phyloP scores from a whole-genome alignment of 441 rosid genomes.

The Flueggea neowawraea region DNA sequence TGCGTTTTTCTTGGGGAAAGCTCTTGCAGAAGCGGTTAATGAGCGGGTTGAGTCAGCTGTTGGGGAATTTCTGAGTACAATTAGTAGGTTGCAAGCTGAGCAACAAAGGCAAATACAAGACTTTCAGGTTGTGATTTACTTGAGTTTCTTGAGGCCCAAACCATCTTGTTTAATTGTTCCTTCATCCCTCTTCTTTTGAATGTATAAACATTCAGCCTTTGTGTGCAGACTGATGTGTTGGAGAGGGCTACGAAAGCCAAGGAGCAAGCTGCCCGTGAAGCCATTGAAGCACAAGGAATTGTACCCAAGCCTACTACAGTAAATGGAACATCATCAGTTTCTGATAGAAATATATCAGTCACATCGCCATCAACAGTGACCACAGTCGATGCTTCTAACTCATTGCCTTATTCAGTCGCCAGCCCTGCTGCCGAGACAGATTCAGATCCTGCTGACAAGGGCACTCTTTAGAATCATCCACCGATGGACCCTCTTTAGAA shows the following conservation, averaged over 20 bases:
- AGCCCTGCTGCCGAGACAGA: constrained; percentile 19
- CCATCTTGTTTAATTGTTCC: neutral
- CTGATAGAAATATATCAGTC: constrained; percentile 12
- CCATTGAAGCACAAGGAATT: constrained; percentile 53
- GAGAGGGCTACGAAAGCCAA: constrained; percentile 82
- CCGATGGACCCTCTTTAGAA: no score
- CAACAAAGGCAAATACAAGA: constrained; percentile 89
- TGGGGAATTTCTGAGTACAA: constrained; percentile 70
- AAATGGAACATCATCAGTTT: constrained; percentile 10
- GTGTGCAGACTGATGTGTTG: constrained; percentile 67
- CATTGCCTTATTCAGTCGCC: constrained; percentile 13
- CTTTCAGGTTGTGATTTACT: constrained; percentile 52
- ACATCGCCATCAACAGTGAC: constrained; percentile 24
- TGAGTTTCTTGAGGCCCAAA: no score
- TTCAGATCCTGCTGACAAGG: constrained; percentile 25
- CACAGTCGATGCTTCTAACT: constrained; percentile 15
- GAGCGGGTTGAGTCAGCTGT: constrained; percentile 81
- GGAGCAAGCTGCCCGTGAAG: constrained; percentile 76
- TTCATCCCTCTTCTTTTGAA: neutral
- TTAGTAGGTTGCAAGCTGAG: constrained; percentile 85
- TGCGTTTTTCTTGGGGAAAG: constrained; percentile 97
- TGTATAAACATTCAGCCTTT: neutral
- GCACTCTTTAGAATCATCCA: constrained; percentile 7
- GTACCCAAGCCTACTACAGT: constrained; percentile 33
- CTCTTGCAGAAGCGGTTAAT: constrained; percentile 78